Conservation (phyloP, 2,329 filamentous ascomycete genomes). For the Nemania serpens region DNA sequence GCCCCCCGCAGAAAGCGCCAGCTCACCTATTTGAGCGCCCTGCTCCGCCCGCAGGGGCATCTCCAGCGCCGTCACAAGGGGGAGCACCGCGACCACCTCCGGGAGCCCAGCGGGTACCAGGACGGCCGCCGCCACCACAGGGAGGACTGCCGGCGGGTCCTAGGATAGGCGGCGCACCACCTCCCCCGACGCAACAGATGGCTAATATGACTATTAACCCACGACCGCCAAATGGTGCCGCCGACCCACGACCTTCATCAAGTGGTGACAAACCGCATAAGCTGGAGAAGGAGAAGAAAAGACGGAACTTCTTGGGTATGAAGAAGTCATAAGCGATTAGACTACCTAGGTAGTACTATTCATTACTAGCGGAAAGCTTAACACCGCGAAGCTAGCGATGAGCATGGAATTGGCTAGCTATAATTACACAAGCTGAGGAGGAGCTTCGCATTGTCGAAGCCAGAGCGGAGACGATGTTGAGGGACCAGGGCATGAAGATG, state of each 20-base stretch:
- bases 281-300: slow-evolving; percentile 63
- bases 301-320: slow-evolving; percentile 60
- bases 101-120: slow-evolving; percentile 38
- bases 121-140: slow-evolving; percentile 36
- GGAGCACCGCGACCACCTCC: slow-evolving; percentile 37
- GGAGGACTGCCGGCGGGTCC: slow-evolving; percentile 46
- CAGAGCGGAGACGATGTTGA: too few species aligned
- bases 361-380: neutral
- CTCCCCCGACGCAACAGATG: slow-evolving; percentile 61
- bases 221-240: slow-evolving; percentile 36
- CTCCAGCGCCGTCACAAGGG: slow-evolving; percentile 33
- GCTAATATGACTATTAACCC: slow-evolving; percentile 56
- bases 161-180: slow-evolving; percentile 34
- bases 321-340: slow-evolving; percentile 53
- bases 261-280: slow-evolving; percentile 52
- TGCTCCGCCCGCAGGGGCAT: slow-evolving; percentile 48
- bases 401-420: slow-evolving; percentile 6
- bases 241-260: slow-evolving; percentile 28
- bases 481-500: neutral
- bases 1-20: slow-evolving; percentile 79
- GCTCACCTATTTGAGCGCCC: slow-evolving; percentile 82
- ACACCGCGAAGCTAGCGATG: neutral
- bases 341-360: too few species aligned
- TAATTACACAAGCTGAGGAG: neutral
- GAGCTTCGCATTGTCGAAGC: neutral